Evolutionary conservation across 148 eudicot genomes (phyloP).

Genomic region (Rhododendron ferrugineum): DNA sequence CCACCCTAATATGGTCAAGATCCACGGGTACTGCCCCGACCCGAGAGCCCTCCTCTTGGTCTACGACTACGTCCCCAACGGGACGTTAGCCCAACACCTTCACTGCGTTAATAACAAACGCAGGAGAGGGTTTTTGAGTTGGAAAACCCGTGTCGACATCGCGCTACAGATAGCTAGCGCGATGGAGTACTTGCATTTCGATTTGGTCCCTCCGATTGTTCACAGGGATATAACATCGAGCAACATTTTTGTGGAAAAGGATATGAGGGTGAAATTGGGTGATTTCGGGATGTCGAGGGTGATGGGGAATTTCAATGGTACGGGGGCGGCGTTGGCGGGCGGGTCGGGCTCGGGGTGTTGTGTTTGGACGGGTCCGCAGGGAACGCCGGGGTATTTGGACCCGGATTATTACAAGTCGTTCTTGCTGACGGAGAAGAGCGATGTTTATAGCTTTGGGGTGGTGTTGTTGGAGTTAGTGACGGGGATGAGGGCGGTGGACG

Average conservation of each 20-base stretch:
- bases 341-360: conserved; percentile 37
- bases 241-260: conserved; percentile 73
- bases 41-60: conserved; percentile 78
- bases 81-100: conserved; percentile 72
- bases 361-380: conserved; percentile 98
- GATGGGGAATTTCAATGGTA: conserved; percentile 32
- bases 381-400: conserved; percentile 88
- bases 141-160: conserved; percentile 65
- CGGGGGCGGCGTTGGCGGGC: not conserved
- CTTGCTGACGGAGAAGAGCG: conserved; percentile 81
- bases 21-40: conserved; percentile 86
- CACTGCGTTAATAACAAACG: conserved; percentile 32
- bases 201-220: conserved; percentile 73
- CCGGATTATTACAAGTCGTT: conserved; percentile 83
- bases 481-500: conserved; percentile 80
- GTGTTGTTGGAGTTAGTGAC: conserved; percentile 73
- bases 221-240: conserved; percentile 83
- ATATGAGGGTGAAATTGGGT: conserved; percentile 75
- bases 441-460: conserved; percentile 85
- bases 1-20: conserved; percentile 74
- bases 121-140: conserved; percentile 41
- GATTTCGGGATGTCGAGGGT: conserved; percentile 90
- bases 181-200: conserved; percentile 70
- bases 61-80: conserved; percentile 79
- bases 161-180: conserved; percentile 73